Evolutionary conservation across 768 basidiomycete species (phyloP).

Genomic region (Leccinum aurantiacum): DNA sequence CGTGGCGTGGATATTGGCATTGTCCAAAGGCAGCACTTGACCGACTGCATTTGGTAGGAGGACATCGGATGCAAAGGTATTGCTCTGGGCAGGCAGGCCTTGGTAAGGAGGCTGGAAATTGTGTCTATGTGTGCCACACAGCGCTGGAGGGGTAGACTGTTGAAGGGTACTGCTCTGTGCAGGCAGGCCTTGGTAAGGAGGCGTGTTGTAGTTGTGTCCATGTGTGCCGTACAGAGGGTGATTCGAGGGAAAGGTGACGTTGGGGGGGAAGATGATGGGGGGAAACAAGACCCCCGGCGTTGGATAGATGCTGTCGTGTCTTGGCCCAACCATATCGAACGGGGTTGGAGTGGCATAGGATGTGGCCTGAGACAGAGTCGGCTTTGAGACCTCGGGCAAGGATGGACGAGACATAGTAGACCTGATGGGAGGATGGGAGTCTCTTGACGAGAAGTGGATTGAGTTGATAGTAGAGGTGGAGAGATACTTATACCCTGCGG

Average conservation of each 20-base stretch:
- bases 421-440: neutral
- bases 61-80: neutral
- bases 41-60: neutral
- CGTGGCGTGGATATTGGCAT: neutral
- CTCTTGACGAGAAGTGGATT: neutral
- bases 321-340: too few species aligned
- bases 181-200: too few species aligned
- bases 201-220: too few species aligned
- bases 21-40: neutral
- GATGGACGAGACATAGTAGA: neutral
- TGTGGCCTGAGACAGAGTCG: neutral
- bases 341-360: neutral
- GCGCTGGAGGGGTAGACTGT: too few species aligned
- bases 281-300: neutral
- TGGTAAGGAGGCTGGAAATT: neutral
- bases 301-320: neutral
- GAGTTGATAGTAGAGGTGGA: neutral
- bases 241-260: neutral
- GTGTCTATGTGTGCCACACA: too few species aligned
- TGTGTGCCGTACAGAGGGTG: too few species aligned
- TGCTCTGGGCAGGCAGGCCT: neutral
- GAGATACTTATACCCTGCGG: neutral
- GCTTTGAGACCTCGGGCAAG: neutral
- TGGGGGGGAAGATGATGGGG: neutral
- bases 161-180: neutral